Evolutionary conservation across 805 yeast genomes (phyloP).

Genomic region (Lachancea mirantina): DNA sequence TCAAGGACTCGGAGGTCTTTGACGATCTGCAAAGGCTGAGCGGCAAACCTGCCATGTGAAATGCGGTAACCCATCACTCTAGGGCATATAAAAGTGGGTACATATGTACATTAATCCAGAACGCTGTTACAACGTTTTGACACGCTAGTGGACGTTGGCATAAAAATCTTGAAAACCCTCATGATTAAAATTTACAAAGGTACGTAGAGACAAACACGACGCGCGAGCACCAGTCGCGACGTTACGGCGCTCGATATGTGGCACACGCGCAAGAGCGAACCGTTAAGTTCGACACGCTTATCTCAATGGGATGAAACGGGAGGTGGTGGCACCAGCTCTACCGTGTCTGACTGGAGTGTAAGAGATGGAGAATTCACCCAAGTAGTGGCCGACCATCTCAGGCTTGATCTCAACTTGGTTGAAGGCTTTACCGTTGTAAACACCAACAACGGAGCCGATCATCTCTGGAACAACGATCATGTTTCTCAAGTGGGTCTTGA

Average conservation of each 20-base stretch:
- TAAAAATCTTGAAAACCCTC: too few species aligned
- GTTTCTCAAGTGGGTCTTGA: conserved; percentile 99
- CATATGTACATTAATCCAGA: background rate
- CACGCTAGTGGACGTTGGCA: too few species aligned
- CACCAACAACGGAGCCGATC: conserved; percentile 98
- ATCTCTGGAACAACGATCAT: conserved; percentile 98
- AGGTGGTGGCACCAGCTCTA: conserved; percentile 83
- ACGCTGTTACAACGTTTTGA: too few species aligned
- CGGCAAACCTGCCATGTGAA: too few species aligned
- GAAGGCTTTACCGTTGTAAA: conserved; percentile 99
- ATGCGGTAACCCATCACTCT: too few species aligned
- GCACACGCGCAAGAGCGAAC: conserved; percentile 3
- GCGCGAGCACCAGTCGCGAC: too few species aligned
- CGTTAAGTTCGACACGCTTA: conserved; percentile 23
- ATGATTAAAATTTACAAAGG: conserved; percentile 8
- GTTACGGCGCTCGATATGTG: background rate
- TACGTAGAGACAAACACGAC: conserved; percentile 8
- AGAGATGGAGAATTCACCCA: conserved; percentile 99
- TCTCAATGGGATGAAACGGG: conserved; percentile 70
- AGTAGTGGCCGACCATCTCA: conserved; percentile 99
- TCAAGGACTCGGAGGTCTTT: conserved; percentile 63
- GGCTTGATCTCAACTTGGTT: conserved; percentile 98
- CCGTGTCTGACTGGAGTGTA: conserved; percentile 99
- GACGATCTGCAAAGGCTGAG: conserved; percentile 63
- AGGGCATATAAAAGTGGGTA: conserved; percentile 1